Base-by-base conservation (phyloP, 768 basidiomycete genomes). In the Lactarius trivialis region DNA sequence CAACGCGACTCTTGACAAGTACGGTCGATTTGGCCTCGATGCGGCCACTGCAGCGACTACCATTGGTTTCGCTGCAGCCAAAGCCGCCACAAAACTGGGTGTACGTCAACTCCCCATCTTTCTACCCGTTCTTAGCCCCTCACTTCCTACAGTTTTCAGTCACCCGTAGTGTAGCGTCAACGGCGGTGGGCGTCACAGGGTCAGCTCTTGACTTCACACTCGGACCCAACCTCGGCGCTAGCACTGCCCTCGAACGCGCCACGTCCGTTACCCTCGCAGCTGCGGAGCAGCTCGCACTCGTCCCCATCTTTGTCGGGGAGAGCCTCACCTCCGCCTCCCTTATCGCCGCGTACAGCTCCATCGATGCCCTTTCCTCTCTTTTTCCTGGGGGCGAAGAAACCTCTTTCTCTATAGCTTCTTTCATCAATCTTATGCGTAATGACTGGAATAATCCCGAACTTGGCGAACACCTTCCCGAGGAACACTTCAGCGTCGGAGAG, bases 301-400 rank as follows among this genome's bases (percentile, higher is more conserved):
- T 85, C 1, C 90, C 91, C 14, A 83, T 93, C 64, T 79, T 84
- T 65, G 75, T 91, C 19, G 83, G 85, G 34, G 89, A 92, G 75
- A 85, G 88, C 66, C 78, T 92, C 55, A 86, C 90, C 15, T 83
- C 86, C 3, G 86, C 88, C 5, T 87, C 87, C 5, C 76, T 93
- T 41, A 75, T 84, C 21, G 88, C 88, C 2, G 91, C 88, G 0
- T 83, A 89, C 61, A 82, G 83, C 65, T 89, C 89, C 28, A 83
- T 91, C 65, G 88, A 90, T 68, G 79, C 85, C 50, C 81, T 91
- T 43, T 81, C 85, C 11, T 78, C 81, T 43, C 83, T 90, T 65
- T 88, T 89, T 70, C 85, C 86, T 2, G 85, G 86, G 4, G 85
- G 83, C 68, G 85, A 84, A 68, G 91, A 91, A 64, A 85, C 89